Conservation (phyloP, 1,284 basidiomycete genomes). For the Spongispora temasekensis region DNA sequence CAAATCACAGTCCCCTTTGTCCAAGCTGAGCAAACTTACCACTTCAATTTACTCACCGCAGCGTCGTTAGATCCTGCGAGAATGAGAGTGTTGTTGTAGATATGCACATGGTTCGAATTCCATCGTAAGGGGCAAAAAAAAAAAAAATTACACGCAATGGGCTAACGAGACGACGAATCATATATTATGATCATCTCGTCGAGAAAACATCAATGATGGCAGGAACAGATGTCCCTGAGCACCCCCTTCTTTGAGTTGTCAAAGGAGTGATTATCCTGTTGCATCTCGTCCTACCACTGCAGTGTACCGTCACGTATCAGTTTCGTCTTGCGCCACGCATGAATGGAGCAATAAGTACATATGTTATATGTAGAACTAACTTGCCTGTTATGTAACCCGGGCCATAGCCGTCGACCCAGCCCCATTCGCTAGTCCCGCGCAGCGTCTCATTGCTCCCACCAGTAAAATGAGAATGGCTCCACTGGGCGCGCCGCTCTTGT, state of each 20-base stretch:
- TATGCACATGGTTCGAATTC: slow-evolving; percentile 51
- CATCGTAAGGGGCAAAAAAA: slow-evolving; percentile 48
- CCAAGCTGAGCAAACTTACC: background rate
- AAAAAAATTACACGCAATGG: slow-evolving; percentile 64
- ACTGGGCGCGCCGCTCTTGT: too few relatives aligned
- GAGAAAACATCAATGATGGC: too few relatives aligned
- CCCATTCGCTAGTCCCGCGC: slow-evolving; percentile 55
- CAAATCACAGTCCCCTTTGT: too few relatives aligned
- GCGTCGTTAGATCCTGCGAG: slow-evolving; percentile 47
- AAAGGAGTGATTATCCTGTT: slow-evolving; percentile 60
- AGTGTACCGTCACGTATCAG: background rate
- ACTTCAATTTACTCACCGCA: too few relatives aligned
- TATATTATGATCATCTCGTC: too few relatives aligned
- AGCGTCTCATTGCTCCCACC: slow-evolving; percentile 61
- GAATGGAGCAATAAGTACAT: too few relatives aligned
- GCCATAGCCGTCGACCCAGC: slow-evolving; percentile 63
- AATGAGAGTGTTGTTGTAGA: slow-evolving; percentile 57
- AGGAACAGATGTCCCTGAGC: slow-evolving; percentile 53
- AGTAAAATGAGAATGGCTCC: too few relatives aligned
- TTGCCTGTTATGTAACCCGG: too few relatives aligned
- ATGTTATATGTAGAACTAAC: too few relatives aligned
- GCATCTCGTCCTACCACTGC: slow-evolving; percentile 61
- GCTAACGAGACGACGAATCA: too few relatives aligned
- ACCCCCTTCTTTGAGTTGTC: slow-evolving; percentile 53
- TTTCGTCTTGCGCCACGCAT: too few relatives aligned